phyloP scores from a whole-genome alignment of 2,329 filamentous ascomycete species.

The Mycogone perniciosa region DNA sequence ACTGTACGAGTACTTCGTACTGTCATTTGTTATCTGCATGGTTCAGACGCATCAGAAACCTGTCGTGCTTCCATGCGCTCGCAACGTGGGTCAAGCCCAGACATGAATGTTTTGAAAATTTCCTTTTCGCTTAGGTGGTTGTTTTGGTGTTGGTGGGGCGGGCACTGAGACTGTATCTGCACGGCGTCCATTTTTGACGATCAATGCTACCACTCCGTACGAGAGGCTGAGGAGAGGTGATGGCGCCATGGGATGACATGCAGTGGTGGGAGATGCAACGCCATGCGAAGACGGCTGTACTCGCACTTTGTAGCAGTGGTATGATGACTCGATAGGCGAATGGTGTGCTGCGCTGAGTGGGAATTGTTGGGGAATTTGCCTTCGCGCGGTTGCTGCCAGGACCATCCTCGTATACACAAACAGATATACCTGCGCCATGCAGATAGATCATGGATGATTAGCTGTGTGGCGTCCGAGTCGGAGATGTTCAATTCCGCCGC shows the following conservation, averaged over 20 bases:
- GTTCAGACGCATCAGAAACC: background rate
- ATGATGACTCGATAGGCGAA: background rate
- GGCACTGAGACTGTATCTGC: background rate
- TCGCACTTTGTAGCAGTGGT: background rate
- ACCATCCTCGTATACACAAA: background rate
- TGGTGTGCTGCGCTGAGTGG: background rate
- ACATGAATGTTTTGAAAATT: background rate
- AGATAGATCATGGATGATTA: background rate
- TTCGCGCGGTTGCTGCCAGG: conserved; percentile 3
- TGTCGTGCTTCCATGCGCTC: conserved; percentile 7
- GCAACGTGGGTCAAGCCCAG: conserved; percentile 1
- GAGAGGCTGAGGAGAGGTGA: background rate
- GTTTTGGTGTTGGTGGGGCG: conserved; percentile 1
- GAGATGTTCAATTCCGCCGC: background rate
- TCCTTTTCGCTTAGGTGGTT: too few relatives aligned
- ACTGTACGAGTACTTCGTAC: too few relatives aligned
- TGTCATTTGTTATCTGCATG: background rate
- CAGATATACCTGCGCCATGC: conserved; percentile 4
- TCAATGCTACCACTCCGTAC: background rate
- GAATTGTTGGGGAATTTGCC: conserved; percentile 12
- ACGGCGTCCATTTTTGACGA: too few relatives aligned
- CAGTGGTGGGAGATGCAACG: conserved; percentile 8
- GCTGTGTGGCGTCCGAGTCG: background rate
- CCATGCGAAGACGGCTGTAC: conserved; percentile 9
- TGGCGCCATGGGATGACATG: conserved; percentile 10